Conservation (phyloP, 2,329 filamentous ascomycete genomes). For the Stachybotrys elegans region DNA sequence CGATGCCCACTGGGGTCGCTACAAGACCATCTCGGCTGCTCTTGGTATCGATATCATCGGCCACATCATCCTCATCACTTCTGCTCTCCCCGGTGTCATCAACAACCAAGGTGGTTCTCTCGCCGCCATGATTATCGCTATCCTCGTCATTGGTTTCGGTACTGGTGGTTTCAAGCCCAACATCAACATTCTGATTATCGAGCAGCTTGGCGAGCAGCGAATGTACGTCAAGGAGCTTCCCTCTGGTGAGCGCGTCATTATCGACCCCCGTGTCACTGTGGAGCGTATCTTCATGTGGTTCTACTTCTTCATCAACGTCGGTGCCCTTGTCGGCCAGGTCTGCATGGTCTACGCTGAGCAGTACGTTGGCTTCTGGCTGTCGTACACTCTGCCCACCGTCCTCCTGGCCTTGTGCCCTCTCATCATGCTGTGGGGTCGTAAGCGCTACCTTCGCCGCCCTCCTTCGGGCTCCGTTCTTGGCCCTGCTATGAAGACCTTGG, state of each 20-base stretch:
- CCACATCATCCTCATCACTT: slow-evolving; percentile 60
- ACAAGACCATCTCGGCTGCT: slow-evolving; percentile 61
- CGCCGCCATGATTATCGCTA: slow-evolving; percentile 58
- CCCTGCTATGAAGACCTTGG: slow-evolving; percentile 57
- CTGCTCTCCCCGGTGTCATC: slow-evolving; percentile 60
- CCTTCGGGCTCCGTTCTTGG: slow-evolving; percentile 64
- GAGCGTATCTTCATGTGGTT: slow-evolving; percentile 64
- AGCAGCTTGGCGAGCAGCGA: slow-evolving; percentile 56
- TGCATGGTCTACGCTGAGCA: slow-evolving; percentile 69
- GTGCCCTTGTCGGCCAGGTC: slow-evolving; percentile 58
- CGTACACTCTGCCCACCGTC: slow-evolving; percentile 62
- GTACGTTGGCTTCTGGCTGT: slow-evolving; percentile 70
- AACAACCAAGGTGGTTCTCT: slow-evolving; percentile 49
- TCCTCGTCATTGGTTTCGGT: slow-evolving; percentile 48
- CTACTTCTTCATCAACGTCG: slow-evolving; percentile 69
- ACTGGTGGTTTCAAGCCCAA: slow-evolving; percentile 75
- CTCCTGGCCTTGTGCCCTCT: slow-evolving; percentile 59
- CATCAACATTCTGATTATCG: slow-evolving; percentile 61
- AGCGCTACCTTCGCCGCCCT: slow-evolving; percentile 51
- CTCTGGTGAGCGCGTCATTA: slow-evolving; percentile 57
- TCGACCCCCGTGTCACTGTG: slow-evolving; percentile 59
- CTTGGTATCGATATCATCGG: slow-evolving; percentile 59
- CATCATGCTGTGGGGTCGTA: slow-evolving; percentile 55
- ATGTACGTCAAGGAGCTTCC: slow-evolving; percentile 46
- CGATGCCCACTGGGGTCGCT: slow-evolving; percentile 61